Evolutionary conservation across 2,329 filamentous ascomycete genomes (phyloP), one percentile per base, ranked within the genome.

Genomic region (Colletotrichum limetticola): DNA sequence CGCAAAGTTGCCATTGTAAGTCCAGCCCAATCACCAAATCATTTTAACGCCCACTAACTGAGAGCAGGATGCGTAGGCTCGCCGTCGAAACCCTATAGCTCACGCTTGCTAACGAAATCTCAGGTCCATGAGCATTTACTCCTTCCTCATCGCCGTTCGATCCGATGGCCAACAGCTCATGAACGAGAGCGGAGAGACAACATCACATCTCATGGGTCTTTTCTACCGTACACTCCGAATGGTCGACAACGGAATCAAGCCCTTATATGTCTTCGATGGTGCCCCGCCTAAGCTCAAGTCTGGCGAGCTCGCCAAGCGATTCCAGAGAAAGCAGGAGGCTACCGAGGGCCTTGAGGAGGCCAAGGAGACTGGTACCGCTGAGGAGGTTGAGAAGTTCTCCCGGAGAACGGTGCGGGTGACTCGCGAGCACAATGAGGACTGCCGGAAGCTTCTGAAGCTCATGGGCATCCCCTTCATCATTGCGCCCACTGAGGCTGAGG

Each of bases 191-290:
- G 97, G 97, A 79, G 95, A 98, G 83, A 99, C 97, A 2, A 99
- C 97, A 1, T 99, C 97, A 22, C 97, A 99, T 82, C 87, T 99
- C 19, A 98, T 99, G 95, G 97, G 97, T 80, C 96, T 99, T 92
- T 99, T 99, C 87, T 99, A 99, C 87, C 95, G 97, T 78, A 99
- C 97, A 2, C 89, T 99, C 7, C 95, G 97, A 78, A 98, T 99
- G 86, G 94, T 98, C 79, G 97, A 99, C 85, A 98, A 98, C 79
- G 97, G 97, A 71, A 98, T 99, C 86, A 99, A 99, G 82, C 97
- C 97, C 1, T 90, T 99, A 77, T 99, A 98, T 83, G 96, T 99
- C 71, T 99, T 99, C 82, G 97, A 99, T 78, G 97, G 97, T 71
- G 95, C 95, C 11, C 97, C 97, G 22, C 97, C 97, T 0, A 98